phyloP scores from a whole-genome alignment of 257 asterid species.

The Thymus quinquecostatus region DNA sequence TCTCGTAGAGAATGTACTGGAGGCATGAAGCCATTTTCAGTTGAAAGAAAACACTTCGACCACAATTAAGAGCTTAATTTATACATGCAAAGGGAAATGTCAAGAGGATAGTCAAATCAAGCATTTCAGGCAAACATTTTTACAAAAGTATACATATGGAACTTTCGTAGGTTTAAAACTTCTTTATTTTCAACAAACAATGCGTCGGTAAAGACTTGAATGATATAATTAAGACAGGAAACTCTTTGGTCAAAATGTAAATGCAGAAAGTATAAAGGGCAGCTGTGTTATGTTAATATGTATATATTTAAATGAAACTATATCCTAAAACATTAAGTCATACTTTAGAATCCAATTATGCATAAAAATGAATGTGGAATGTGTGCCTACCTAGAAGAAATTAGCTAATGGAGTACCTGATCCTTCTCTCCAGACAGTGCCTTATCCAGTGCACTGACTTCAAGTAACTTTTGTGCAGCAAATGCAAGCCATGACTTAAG shows the following conservation, averaged over 20 bases:
- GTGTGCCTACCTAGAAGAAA: constrained; percentile 6
- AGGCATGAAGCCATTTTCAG: neutral
- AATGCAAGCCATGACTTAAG: constrained; percentile 86
- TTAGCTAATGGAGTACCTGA: constrained; percentile 51
- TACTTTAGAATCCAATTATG: constrained; percentile 1
- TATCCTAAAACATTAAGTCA: neutral
- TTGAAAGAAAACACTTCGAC: neutral
- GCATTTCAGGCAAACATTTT: no score
- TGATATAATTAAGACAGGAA: neutral
- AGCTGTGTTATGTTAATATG: neutral
- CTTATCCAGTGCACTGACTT: constrained; percentile 77
- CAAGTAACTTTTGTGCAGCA: constrained; percentile 81
- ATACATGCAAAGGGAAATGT: no score
- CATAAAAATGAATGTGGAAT: neutral
- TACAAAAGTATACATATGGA: neutral
- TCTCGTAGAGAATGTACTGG: neutral
- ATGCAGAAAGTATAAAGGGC: neutral
- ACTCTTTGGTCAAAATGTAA: neutral
- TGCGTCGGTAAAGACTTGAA: neutral
- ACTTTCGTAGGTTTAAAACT: constrained; percentile 5
- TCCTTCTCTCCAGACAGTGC: constrained; percentile 70
- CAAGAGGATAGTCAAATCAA: no score
- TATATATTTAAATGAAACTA: neutral
- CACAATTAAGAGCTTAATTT: no score
- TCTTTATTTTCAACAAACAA: constrained; percentile 11